phyloP scores from a whole-genome alignment of 148 eudicot genomes.

The Bassia scoparia region DNA sequence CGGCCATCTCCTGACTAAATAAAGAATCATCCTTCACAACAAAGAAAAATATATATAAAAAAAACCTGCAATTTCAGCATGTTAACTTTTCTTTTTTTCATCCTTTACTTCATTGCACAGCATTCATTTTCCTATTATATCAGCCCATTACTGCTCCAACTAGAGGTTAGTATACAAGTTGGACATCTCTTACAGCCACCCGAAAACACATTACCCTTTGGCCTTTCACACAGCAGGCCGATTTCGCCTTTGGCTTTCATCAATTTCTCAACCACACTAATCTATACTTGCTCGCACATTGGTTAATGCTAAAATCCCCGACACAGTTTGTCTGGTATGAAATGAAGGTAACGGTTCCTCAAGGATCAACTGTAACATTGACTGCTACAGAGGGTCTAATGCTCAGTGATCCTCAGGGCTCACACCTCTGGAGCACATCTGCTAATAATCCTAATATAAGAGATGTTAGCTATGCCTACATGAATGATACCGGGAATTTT shows the following conservation, averaged over 20 bases:
- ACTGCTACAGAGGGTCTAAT: slow-evolving; percentile 35
- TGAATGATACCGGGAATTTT: slow-evolving; percentile 54
- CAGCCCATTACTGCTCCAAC: slow-evolving; percentile 21
- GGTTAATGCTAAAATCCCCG: slow-evolving; percentile 48
- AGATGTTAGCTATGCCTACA: slow-evolving; percentile 20
- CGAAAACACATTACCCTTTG: slow-evolving; percentile 29
- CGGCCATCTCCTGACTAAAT: neutral
- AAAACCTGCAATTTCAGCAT: neutral
- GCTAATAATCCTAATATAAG: neutral
- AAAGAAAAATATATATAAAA: no score
- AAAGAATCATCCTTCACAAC: neutral
- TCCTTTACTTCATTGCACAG: slow-evolving; percentile 2
- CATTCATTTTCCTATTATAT: slow-evolving; percentile 8
- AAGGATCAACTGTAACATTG: slow-evolving; percentile 36
- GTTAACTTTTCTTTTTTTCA: neutral
- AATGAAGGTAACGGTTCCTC: slow-evolving; percentile 10
- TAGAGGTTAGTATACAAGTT: slow-evolving; percentile 21
- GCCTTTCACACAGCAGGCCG: slow-evolving; percentile 49
- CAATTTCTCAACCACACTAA: slow-evolving; percentile 9
- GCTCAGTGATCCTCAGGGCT: slow-evolving; percentile 38
- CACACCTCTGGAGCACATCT: slow-evolving; percentile 23
- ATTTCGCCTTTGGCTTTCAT: slow-evolving; percentile 47
- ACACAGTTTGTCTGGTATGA: slow-evolving; percentile 47
- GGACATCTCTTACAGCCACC: slow-evolving; percentile 30
- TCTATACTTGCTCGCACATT: slow-evolving; percentile 38